Evolutionary conservation across 768 basidiomycete species (phyloP).

Genomic region (Lentinula detonsa): DNA sequence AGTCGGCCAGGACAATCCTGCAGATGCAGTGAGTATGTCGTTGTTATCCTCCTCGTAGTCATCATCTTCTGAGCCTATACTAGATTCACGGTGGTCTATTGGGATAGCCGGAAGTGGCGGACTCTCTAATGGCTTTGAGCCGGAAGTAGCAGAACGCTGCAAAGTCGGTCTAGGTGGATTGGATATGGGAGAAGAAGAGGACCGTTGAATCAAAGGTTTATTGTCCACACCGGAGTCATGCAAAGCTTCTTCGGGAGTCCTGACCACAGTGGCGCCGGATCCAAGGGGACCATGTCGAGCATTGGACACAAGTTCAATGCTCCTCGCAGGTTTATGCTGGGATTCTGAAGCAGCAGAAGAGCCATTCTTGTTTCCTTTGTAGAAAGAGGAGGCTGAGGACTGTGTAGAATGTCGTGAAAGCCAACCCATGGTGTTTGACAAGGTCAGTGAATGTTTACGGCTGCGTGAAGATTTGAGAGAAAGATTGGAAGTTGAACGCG

Average conservation of each 20-base stretch:
- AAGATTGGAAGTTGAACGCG: conserved; percentile 15
- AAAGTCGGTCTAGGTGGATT: conserved; percentile 7
- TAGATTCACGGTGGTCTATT: neutral
- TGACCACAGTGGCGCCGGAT: conserved; percentile 68
- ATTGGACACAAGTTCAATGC: conserved; percentile 28
- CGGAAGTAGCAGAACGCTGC: neutral
- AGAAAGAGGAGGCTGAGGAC: conserved; percentile 19
- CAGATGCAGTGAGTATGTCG: neutral
- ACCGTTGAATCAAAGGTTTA: neutral
- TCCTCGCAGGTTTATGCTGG: conserved; percentile 38
- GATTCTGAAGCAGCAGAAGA: conserved; percentile 25
- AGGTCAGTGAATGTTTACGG: conserved; percentile 26
- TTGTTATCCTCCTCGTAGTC: conserved; percentile 16
- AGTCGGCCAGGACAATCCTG: neutral
- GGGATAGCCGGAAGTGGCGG: conserved; percentile 56
- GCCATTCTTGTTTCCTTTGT: conserved; percentile 23
- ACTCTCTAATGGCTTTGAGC: conserved; percentile 19
- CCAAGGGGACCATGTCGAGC: conserved; percentile 45
- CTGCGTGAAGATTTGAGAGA: conserved; percentile 18
- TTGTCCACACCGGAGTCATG: conserved; percentile 30
- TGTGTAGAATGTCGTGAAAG: conserved; percentile 34
- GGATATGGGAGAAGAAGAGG: conserved; percentile 5
- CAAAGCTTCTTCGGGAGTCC: conserved; percentile 77
- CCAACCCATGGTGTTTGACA: conserved; percentile 48
- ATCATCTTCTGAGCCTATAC: conserved; percentile 20